Evolutionary conservation across 352 stramenopile genomes (phyloP), one percentile per base, ranked within the genome.

Genomic region (Aphanomyces cochlioides): DNA sequence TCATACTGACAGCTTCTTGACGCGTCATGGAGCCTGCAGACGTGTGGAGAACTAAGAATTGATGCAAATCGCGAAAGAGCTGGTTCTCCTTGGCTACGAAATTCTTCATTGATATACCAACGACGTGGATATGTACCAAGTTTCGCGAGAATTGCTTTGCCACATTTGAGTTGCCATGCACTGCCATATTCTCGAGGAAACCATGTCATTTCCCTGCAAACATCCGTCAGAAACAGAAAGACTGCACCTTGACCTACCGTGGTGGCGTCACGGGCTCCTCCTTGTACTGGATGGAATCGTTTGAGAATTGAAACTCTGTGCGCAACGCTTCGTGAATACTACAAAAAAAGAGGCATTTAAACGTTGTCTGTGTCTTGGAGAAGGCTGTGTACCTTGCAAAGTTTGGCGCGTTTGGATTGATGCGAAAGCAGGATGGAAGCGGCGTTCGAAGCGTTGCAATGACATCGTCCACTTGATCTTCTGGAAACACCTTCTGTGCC

Each of bases 1-100:
- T 78, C 90, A 98, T 98, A 66, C 77, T 92, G 17, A 94, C 94
- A 10, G 92, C 75, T 73, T 98, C 94, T 76, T 98, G 93, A 21
- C 94, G 79, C 37, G 88, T 95, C 8, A 98, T 79, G 38, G 75
- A 84, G 7, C 91, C 87, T 34, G 66, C 74, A n/a, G 80, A 61
- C 37, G 72, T 87, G 19, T 96, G 78, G 7, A 80, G 74, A 38
- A 90, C 88, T n/a, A 98, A 75, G 78, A 83, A 96, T 12, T 84
- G 64, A 69, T 95, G 84, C 34, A 97, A 80, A 28, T 77, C 72
- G 57, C 84, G 28, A 41, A 70, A 61, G 34, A 70, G 7, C 4
- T 70, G 40, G 54, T 70, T 45, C 19, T 70, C 45, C 5, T 39
- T 19, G n/a, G 41, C 64, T 70, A 47, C 10, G 57, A 47, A 47